phyloP scores from a whole-genome alignment of 208 protist species.

The Leishmania arabica region DNA sequence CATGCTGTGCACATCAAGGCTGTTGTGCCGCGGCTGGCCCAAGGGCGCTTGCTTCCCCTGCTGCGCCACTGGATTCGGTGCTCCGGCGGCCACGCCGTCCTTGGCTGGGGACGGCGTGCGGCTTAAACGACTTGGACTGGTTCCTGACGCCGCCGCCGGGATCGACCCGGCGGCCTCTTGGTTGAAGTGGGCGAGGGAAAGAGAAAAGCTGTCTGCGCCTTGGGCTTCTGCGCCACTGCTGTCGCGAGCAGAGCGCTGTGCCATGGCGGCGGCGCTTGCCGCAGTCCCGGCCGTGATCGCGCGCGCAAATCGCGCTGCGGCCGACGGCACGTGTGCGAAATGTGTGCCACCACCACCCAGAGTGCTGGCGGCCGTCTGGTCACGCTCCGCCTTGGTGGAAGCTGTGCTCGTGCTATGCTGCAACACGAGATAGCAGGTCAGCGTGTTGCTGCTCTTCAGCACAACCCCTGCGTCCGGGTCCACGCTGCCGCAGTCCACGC shows the following conservation, averaged over 20 bases:
- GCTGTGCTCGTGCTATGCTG: slow-evolving; percentile 22
- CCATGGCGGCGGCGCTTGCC: not conserved
- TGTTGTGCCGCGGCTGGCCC: not conserved
- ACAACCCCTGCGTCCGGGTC: slow-evolving; percentile 30
- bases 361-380: slow-evolving; percentile 2
- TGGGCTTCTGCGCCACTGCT: slow-evolving; percentile 5
- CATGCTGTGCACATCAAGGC: slow-evolving; percentile 16
- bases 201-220: slow-evolving; percentile 14
- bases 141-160: not conserved
- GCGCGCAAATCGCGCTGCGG: slow-evolving; percentile 5
- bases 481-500: slow-evolving; percentile 58
- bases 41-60: not conserved
- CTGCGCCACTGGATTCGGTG: not conserved
- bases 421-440: slow-evolving; percentile 34
- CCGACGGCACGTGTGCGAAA: slow-evolving; percentile 23
- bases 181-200: slow-evolving; percentile 35
- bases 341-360: not conserved
- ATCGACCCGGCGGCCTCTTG: slow-evolving; percentile 15
- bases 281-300: not conserved
- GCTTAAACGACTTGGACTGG: not conserved
- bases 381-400: slow-evolving; percentile 1
- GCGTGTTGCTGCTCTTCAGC: slow-evolving; percentile 49
- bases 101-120: slow-evolving; percentile 14
- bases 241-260: slow-evolving; percentile 1
- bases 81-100: slow-evolving; percentile 5